Evolutionary conservation across 306 rosid genomes (phyloP), one percentile per base, ranked within the genome.

Genomic region (Amphicarpaea edgeworthii): DNA sequence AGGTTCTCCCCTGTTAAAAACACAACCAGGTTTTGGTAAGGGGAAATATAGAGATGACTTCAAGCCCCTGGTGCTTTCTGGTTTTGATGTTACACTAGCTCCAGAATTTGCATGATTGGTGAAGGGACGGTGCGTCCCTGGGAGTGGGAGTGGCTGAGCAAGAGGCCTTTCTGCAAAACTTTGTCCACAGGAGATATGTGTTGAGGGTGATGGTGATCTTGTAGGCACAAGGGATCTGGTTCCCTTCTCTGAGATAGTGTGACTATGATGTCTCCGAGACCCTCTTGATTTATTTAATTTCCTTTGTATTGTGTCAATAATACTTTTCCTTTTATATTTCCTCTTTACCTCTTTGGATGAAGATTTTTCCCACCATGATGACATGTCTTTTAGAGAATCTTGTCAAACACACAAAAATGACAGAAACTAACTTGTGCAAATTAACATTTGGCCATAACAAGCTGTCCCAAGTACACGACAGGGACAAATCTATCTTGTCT

Each of bases 291-390:
- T 80, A 54, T 82, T 86, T 9, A 92, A 77, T 85, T 86, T 92
- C 66, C 87, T 82, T 68, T 88, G 91, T 54, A 85, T 73, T 28
- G 90, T 46, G 57, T 85, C 90, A 32, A 89, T 80, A 64, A 91
- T 77, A 81, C 91, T 85, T 85, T 82, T 91, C 88, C 77, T 87
- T 20, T 83, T 72, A 19, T 79, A 46, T 77, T 91, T 91, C 86
- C 80, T 85, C 87, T 89, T 89, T 24, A 21, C 82, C 51, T 88
- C 93, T 76, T 86, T 91, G 83, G 94, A 87, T 3, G 94, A 84
- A 23, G 88, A 88, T 74, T 82, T 91, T 64, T 85, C 91, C 95
- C 97, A 91, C 95, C 97, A 91, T 40, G 86, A 72, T 55, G 82
- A 93, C 97, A 91, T 91, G 26, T 63, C 80, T 77, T 63, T 15